Conservation (phyloP, 129 eudicot species). For the Dittrichia graveolens region DNA sequence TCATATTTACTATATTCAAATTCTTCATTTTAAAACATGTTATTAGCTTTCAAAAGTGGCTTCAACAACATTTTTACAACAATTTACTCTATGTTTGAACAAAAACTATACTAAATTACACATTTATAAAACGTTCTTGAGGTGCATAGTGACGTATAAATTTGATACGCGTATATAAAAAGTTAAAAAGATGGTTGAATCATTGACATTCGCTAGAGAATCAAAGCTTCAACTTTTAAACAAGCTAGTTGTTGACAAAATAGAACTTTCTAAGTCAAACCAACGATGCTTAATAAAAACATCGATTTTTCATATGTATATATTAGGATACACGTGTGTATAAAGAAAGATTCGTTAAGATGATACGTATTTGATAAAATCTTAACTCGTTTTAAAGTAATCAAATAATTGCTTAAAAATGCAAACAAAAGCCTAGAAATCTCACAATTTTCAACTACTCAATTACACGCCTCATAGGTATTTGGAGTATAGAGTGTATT, state of each 20-base stretch:
- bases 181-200: not conserved
- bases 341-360: not conserved
- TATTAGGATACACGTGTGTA: not conserved
- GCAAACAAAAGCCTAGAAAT: not conserved
- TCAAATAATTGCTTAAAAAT: not conserved
- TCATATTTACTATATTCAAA: not conserved
- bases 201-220: not conserved
- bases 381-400: not conserved
- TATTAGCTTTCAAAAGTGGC: not conserved
- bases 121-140: not conserved
- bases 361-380: not conserved
- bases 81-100: not conserved
- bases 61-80: not conserved
- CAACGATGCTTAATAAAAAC: not conserved
- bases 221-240: constrained; percentile 18
- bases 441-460: not conserved
- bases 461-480: not conserved
- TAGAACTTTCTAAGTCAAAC: not conserved
- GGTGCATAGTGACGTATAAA: too few relatives aligned
- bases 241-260: not conserved
- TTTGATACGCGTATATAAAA: not conserved
- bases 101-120: not conserved
- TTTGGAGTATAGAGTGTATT: not conserved
- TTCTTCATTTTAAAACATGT: not conserved
- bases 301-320: not conserved